Evolutionary conservation across 2,329 filamentous ascomycete genomes (phyloP), one percentile per base, ranked within the genome.

Genomic region (Aureobasidium sp.): DNA sequence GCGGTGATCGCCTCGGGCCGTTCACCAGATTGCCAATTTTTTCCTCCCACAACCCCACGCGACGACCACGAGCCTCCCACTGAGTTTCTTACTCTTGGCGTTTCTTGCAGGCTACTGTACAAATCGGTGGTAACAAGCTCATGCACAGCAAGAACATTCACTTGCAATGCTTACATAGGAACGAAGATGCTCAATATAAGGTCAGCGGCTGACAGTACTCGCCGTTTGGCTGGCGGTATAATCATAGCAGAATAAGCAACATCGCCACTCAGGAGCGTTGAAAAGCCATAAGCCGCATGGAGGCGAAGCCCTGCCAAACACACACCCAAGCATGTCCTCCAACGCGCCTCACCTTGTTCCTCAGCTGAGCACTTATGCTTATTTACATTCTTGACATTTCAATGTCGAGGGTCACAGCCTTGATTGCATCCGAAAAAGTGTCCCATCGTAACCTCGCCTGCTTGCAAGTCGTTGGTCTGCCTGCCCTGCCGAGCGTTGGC

Each of bases 281-380:
- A 34, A n/a, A 47, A 48, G 53, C 53, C 53, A 46, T 46, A 1
- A 48, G 32, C 42, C 41, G 41, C 41, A 23, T 6, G 27, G 20
- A 37, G 41, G 53, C 23, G 27, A 17, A 36, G 39, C 53, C 27
- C 5, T 47, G 37, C 32, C 41, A n/a, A 15, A 34, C 42, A 48
- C 23, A 42, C 23, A 20, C 23, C 13, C 42, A 58, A 27, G 23
- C 15, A 47, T 48, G 29, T 5, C 12, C 26, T 15, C 10, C 26
- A 23, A n/a, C 23, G 20, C 55, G 55, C 55, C 55, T 58, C 42
- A 47, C 55, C 55, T 48, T 58, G 42, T 58, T 58, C 44, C 1
- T n/a, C n/a, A 58, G 32, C 32, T n/a, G 23, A 37, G 32, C 7
- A 39, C 20, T 47, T 48, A 48, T 55, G 36, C 51, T 55, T 55